Evolutionary conservation across 202 grass and related monocot species (phyloP).

Genomic region (Brachypodium distachyon): DNA sequence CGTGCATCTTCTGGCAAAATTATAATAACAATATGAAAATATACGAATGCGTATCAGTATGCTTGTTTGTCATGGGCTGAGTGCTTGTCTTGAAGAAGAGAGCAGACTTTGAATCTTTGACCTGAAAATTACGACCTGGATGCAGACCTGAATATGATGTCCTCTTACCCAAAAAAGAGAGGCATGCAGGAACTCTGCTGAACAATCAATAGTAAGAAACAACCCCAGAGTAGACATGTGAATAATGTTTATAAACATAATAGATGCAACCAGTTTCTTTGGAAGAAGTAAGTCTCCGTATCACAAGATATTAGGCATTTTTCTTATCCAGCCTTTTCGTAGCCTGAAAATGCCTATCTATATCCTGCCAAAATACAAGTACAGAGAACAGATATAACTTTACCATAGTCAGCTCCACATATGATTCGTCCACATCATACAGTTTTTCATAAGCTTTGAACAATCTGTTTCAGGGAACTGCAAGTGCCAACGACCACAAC

Average conservation of each 20-base stretch:
- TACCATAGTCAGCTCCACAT: not conserved
- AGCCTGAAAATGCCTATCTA: not conserved
- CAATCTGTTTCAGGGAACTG: conserved; percentile 59
- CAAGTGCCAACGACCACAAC: conserved; percentile 58
- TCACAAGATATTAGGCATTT: not conserved
- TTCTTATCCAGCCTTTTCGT: not conserved
- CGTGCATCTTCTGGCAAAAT: too few relatives aligned
- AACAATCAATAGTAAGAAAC: not conserved
- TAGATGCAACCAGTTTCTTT: not conserved
- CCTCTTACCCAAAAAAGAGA: not conserved
- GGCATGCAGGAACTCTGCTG: not conserved
- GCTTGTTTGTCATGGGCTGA: not conserved
- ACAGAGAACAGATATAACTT: not conserved
- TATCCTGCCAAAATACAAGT: not conserved
- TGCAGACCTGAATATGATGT: not conserved
- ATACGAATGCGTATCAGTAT: not conserved
- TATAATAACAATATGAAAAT: too few relatives aligned
- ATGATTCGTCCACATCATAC: not conserved
- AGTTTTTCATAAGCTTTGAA: conserved; percentile 45
- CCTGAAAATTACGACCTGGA: not conserved
- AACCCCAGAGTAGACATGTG: not conserved
- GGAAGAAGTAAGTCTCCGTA: not conserved
- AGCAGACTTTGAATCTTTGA: not conserved
- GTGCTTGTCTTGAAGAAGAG: not conserved
- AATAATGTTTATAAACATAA: not conserved